Percentiles rank a stretch among this genome's conserved stretches.
These are phyloP conservation scores for Trypanosoma melophagium DNA, from an alignment of 208 protist genomes.

Conservation along the genomic window DNA sequence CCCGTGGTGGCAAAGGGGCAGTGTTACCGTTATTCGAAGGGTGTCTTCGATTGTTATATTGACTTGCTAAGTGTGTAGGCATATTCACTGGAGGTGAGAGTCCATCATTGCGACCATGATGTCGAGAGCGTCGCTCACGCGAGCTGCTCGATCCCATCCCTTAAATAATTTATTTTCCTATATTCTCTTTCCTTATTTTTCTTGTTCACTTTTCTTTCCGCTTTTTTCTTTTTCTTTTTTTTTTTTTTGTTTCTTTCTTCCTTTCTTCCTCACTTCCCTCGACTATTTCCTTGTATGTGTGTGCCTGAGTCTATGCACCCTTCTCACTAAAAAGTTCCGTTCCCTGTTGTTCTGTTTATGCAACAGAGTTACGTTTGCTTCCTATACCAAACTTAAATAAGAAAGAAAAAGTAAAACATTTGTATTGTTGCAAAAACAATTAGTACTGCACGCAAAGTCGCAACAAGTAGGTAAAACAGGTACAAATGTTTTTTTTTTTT, in stretches of 20 bases:
- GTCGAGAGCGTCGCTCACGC: constrained; percentile 3
- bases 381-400: constrained; percentile 13
- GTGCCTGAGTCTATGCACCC: too few relatives aligned
- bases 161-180: neutral
- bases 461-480: too few relatives aligned
- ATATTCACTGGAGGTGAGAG: constrained; percentile 40
- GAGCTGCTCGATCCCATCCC: constrained; percentile 28
- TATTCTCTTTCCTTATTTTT: neutral
- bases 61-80: constrained; percentile 68
- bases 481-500: too few relatives aligned
- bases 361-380: neutral
- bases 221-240: constrained; percentile 2
- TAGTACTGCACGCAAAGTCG: too few relatives aligned
- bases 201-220: neutral
- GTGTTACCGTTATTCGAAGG: constrained; percentile 5
- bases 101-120: neutral
- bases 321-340: too few relatives aligned
- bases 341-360: too few relatives aligned
- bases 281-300: neutral
- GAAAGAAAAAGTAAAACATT: constrained; percentile 21
- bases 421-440: too few relatives aligned
- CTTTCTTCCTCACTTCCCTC: neutral
- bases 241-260: neutral
- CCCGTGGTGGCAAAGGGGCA: constrained; percentile 15
- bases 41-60: constrained; percentile 48